phyloP scores from a whole-genome alignment of 139 green algal species.

The Diplosphaera chodatii region DNA sequence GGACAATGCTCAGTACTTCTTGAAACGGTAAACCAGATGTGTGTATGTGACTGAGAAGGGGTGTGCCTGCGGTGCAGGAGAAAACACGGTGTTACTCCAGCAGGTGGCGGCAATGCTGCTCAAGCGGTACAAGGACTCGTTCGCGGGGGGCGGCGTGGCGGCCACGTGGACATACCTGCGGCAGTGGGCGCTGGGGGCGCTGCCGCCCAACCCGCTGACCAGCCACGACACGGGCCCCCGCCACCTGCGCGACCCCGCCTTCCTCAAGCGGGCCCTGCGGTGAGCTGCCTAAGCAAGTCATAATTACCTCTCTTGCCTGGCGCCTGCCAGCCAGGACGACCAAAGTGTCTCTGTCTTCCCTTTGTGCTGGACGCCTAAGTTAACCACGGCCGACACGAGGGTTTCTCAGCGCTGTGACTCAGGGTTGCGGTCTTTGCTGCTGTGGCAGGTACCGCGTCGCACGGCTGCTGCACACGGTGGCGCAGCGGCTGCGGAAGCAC shows the following conservation, averaged over 20 bases:
- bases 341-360: too few relatives aligned
- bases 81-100: constrained; percentile 74
- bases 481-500: constrained; percentile 68
- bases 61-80: too few relatives aligned
- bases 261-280: constrained; percentile 51
- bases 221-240: constrained; percentile 62
- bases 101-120: constrained; percentile 73
- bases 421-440: too few relatives aligned
- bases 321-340: too few relatives aligned
- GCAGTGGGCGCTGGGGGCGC: constrained; percentile 30
- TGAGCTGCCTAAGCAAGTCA: too few relatives aligned
- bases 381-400: too few relatives aligned
- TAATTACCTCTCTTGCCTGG: too few relatives aligned
- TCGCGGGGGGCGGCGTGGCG: constrained; percentile 54
- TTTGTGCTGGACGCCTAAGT: too few relatives aligned
- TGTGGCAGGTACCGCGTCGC: constrained; percentile 43
- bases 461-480: constrained; percentile 70
- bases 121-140: constrained; percentile 71
- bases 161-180: constrained; percentile 54
- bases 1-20: too few relatives aligned
- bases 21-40: too few relatives aligned
- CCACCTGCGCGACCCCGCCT: constrained; percentile 69
- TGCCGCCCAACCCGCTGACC: constrained; percentile 75
- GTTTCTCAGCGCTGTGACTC: too few relatives aligned
- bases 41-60: too few relatives aligned